These are phyloP conservation scores for Sporisorium exsertum DNA, from an alignment of 1,284 basidiomycete species.

Conservation along the genomic window DNA sequence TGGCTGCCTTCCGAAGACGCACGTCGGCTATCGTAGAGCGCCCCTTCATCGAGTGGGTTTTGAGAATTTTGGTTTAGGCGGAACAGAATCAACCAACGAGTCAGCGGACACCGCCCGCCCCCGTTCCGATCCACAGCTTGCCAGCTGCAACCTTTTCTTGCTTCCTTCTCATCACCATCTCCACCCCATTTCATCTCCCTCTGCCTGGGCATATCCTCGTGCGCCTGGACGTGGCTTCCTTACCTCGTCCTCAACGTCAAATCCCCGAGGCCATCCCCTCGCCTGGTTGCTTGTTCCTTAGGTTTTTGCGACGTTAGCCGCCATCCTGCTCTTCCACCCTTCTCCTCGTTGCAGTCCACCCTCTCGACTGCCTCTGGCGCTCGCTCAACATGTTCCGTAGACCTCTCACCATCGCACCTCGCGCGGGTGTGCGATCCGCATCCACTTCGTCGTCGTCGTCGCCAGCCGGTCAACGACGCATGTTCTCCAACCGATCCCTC, in stretches of 20 bases:
- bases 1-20: not conserved
- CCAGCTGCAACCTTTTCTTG: not conserved
- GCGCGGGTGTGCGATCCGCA: conserved; percentile 43
- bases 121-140: not conserved
- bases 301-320: not conserved
- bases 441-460: conserved; percentile 41
- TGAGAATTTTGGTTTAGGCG: not conserved
- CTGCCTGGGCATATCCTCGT: no score
- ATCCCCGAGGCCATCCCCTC: not conserved
- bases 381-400: conserved; percentile 42
- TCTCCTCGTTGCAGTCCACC: not conserved
- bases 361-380: conserved; percentile 1
- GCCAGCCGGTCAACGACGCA: conserved; percentile 23
- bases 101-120: no score
- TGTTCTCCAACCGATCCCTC: conserved; percentile 23
- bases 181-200: not conserved
- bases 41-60: not conserved
- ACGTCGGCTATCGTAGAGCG: not conserved
- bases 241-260: not conserved
- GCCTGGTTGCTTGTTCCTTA: not conserved
- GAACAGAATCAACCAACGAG: not conserved
- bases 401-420: conserved; percentile 27
- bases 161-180: not conserved
- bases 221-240: no score
- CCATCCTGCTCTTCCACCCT: not conserved